Evolutionary conservation across 2,329 filamentous ascomycete genomes (phyloP).

Genomic region (Neocatenulostroma microsporum): DNA sequence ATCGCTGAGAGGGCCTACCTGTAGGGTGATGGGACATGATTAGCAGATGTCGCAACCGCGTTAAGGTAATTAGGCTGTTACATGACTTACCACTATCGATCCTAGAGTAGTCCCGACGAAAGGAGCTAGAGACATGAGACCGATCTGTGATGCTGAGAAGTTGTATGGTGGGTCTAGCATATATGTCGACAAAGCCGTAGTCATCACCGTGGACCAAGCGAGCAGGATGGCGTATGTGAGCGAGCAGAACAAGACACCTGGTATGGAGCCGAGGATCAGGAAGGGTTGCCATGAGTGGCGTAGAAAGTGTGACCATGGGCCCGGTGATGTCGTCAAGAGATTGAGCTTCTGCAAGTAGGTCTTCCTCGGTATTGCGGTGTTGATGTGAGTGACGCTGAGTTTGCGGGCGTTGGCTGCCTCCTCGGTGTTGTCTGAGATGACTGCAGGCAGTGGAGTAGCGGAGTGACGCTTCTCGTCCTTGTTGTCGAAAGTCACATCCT

Average conservation of each 20-base stretch:
- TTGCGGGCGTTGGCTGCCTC: conserved; percentile 11
- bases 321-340: conserved; percentile 26
- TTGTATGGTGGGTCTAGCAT: conserved; percentile 35
- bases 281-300: conserved; percentile 33
- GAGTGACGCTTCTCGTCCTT: conserved; percentile 3
- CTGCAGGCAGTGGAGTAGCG: conserved; percentile 5
- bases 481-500: no score
- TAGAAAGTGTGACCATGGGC: conserved; percentile 24
- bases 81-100: no score
- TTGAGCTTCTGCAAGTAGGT: conserved; percentile 39
- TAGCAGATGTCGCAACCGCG: no score
- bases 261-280: conserved; percentile 31
- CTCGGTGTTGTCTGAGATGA: conserved; percentile 8
- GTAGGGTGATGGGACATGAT: conserved; percentile 40
- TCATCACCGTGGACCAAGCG: conserved; percentile 33
- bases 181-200: conserved; percentile 30
- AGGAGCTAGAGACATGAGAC: conserved; percentile 46
- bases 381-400: conserved; percentile 19
- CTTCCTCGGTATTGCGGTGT: conserved; percentile 32
- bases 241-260: conserved; percentile 33
- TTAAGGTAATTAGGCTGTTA: no score
- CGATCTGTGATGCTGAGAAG: conserved; percentile 43
- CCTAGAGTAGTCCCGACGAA: conserved; percentile 26
- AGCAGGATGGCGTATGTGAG: conserved; percentile 33
- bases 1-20: conserved; percentile 43